Base-by-base conservation (phyloP, 2,329 filamentous ascomycete genomes). In the Arthrobotrys sinensis region DNA sequence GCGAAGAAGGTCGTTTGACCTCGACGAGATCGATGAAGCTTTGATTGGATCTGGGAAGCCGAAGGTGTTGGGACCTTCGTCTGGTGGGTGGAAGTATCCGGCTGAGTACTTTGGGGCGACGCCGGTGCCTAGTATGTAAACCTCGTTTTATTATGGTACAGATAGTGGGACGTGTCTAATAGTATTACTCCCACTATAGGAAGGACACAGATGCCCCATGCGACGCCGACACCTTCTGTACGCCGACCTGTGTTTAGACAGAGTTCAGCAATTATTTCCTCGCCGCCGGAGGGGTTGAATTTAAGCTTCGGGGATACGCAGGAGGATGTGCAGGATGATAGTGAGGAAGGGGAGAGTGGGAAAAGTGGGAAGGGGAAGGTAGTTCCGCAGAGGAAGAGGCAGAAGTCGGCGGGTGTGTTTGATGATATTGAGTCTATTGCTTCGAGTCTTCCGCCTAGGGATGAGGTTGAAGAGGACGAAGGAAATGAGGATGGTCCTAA, bases 341-440 rank as follows among this genome's bases (percentile, higher is more conserved):
- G 62, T 12, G 34, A 16, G 11, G 75, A 64, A 11, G 45, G 24
- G n/a, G n/a, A 28, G 5, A 2, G 4, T n/a, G 16, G 32, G 16
- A 19, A 38, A 19, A 38, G 46, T 34, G 21, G 38, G n/a, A 14
- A 3, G 36, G 40, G 3, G 40, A 12, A 12, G 10, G 7, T 19
- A 4, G 36, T 45, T 52, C 46, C 40, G 60, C 16, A 53, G 45
- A 62, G 63, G 55, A 78, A 72, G 62, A 72, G 60, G 28, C 32
- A 55, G 50, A 78, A 68, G 46, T 38, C 67, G 16, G 43, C 24
- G 19, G 67, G 75, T 0, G 75, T 68, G 3, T 78, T 78, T 45
- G 75, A 78, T 57, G 75, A 78, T 68, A 78, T 78, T 28, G 75
- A 78, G 45, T 72, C 67, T 48, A 78, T 78, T 55, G 75, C 75